These are phyloP conservation scores for Thymus quinquecostatus DNA, from an alignment of 257 asterid genomes.

Conservation along the genomic window DNA sequence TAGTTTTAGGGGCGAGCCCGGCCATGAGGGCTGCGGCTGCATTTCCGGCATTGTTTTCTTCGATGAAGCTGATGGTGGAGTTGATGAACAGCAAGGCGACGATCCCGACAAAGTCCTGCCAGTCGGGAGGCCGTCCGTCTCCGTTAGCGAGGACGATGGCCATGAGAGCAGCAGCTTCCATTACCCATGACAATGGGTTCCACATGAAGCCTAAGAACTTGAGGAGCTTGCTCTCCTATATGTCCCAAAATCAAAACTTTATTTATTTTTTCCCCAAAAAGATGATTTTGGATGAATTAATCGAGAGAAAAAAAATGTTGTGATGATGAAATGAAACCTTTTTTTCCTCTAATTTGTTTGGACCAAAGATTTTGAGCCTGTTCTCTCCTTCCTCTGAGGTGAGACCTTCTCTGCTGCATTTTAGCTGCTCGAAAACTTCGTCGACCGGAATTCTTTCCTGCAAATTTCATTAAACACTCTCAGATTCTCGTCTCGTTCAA, in stretches of 20 bases:
- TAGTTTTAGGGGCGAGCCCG: slow-evolving; percentile 91
- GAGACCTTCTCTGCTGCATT: slow-evolving; percentile 80
- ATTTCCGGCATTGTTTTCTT: slow-evolving; percentile 91
- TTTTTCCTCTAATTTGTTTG: slow-evolving; percentile 90
- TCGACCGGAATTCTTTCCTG: slow-evolving; percentile 90
- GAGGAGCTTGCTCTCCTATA: slow-evolving; percentile 81
- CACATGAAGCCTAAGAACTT: slow-evolving; percentile 95
- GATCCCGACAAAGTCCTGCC: slow-evolving; percentile 91
- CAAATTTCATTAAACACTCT: slow-evolving; percentile 3
- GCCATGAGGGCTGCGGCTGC: slow-evolving; percentile 98
- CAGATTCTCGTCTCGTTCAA: neutral
- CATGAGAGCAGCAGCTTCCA: slow-evolving; percentile 96
- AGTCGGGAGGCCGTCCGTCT: slow-evolving; percentile 69
- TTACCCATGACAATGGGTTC: slow-evolving; percentile 97
- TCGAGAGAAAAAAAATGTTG: too few relatives aligned
- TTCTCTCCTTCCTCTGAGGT: slow-evolving; percentile 70
- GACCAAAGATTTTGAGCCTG: slow-evolving; percentile 81
- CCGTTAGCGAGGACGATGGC: slow-evolving; percentile 89
- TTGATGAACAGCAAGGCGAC: slow-evolving; percentile 76
- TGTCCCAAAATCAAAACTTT: too few relatives aligned
- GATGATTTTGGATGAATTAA: neutral
- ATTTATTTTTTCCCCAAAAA: neutral
- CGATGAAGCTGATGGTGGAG: slow-evolving; percentile 88
- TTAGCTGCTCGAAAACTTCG: slow-evolving; percentile 86
- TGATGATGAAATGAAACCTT: slow-evolving; percentile 43